Conservation (phyloP, 495 filamentous ascomycete species). For the Annulohypoxylon maeteangense region DNA sequence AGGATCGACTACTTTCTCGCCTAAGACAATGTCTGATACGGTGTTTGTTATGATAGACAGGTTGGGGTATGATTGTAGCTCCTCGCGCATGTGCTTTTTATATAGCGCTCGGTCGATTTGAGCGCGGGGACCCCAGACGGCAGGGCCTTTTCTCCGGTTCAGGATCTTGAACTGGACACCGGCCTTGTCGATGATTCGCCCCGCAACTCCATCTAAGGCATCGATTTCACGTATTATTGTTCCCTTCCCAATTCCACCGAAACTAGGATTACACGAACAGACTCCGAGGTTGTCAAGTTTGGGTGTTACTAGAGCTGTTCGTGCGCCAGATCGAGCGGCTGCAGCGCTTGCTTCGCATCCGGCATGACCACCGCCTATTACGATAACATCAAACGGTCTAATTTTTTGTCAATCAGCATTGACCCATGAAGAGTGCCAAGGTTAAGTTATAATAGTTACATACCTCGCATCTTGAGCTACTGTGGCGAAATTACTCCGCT, state of each 20-base stretch:
- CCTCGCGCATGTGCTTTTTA: constrained; percentile 89
- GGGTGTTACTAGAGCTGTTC: constrained; percentile 89
- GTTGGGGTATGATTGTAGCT: constrained; percentile 79
- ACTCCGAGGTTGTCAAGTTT: constrained; percentile 89
- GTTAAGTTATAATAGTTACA: neutral
- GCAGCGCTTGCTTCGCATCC: constrained; percentile 95
- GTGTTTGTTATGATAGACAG: constrained; percentile 84
- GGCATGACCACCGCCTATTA: constrained; percentile 96
- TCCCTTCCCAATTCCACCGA: constrained; percentile 98
- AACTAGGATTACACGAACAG: constrained; percentile 97
- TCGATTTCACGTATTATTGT: constrained; percentile 96
- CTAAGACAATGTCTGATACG: constrained; percentile 88
- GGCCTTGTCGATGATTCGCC: constrained; percentile 91
- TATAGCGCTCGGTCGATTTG: constrained; percentile 96
- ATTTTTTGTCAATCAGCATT: neutral
- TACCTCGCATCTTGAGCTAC: constrained; percentile 52
- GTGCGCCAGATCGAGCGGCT: constrained; percentile 87
- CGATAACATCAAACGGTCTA: constrained; percentile 89
- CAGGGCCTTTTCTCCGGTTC: constrained; percentile 89
- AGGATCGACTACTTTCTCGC: constrained; percentile 62
- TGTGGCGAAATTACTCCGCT: constrained; percentile 51
- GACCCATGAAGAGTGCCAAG: neutral
- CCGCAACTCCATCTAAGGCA: constrained; percentile 91
- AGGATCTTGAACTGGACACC: constrained; percentile 90
- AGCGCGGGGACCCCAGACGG: constrained; percentile 95